Conservation (phyloP, 192 early-diverging fungal species). For the Coemansia sp. region DNA sequence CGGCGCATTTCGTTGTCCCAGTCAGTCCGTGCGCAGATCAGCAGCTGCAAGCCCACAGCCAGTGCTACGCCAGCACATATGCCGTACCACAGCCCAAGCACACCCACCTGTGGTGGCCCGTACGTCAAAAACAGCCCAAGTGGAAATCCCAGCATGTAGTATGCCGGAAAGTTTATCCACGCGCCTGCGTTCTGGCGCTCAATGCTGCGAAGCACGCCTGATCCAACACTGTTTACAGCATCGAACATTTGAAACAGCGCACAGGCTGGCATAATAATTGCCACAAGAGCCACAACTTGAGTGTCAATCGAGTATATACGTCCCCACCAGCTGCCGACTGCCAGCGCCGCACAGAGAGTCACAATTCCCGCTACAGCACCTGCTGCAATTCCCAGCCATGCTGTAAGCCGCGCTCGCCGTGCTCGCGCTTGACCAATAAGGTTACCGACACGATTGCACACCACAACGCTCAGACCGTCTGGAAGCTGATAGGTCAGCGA, state of each 20-base stretch:
- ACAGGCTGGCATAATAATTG: conserved; percentile 73
- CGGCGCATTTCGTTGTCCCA: conserved; percentile 38
- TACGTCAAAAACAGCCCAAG: conserved; percentile 59
- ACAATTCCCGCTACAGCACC: conserved; percentile 19
- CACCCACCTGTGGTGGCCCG: conserved; percentile 35
- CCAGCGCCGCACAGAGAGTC: conserved; percentile 22
- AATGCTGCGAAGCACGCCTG: conserved; percentile 58
- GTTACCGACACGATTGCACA: conserved; percentile 59
- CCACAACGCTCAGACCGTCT: conserved; percentile 58
- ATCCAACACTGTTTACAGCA: conserved; percentile 61
- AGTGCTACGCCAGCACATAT: conserved; percentile 36
- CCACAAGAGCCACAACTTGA: conserved; percentile 68
- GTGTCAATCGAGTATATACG: conserved; percentile 65
- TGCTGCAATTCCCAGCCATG: conserved; percentile 31
- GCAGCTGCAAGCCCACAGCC: conserved; percentile 40
- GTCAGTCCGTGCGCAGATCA: conserved; percentile 26
- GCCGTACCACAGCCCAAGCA: conserved; percentile 54
- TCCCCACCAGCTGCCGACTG: conserved; percentile 50
- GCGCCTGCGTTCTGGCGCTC: conserved; percentile 60
- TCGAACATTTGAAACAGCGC: conserved; percentile 71
- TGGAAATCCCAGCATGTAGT: conserved; percentile 60
- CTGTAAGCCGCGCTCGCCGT: conserved; percentile 36
- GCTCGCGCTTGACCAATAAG: conserved; percentile 48
- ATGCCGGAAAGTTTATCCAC: conserved; percentile 54
- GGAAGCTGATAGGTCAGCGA: conserved; percentile 57